Evolutionary conservation across 2,329 filamentous ascomycete genomes (phyloP).

Genomic region (Balansia obtecta): DNA sequence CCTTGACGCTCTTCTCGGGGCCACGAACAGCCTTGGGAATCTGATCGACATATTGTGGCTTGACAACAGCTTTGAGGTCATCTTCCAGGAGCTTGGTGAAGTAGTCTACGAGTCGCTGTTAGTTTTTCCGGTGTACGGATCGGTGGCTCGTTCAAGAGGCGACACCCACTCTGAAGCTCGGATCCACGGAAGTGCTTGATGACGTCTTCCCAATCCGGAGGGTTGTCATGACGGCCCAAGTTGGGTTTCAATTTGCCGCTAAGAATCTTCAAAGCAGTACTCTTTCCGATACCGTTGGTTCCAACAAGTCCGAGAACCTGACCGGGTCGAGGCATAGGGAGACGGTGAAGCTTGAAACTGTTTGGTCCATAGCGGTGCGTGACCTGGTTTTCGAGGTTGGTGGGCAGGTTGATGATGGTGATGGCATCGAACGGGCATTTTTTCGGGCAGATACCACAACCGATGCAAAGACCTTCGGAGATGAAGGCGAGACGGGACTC

Average conservation of each 20-base stretch:
- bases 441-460: slow-evolving; percentile 98
- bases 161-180: slow-evolving; percentile 74
- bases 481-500: slow-evolving; percentile 95
- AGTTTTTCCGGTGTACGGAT: neutral
- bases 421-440: slow-evolving; percentile 98
- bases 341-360: slow-evolving; percentile 97
- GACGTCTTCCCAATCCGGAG: slow-evolving; percentile 98
- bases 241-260: slow-evolving; percentile 98
- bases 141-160: neutral
- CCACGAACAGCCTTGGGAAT: slow-evolving; percentile 86
- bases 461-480: slow-evolving; percentile 89
- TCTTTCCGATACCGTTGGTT: slow-evolving; percentile 99
- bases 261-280: slow-evolving; percentile 97
- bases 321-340: slow-evolving; percentile 90
- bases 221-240: slow-evolving; percentile 86
- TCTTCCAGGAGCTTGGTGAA: slow-evolving; percentile 98
- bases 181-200: slow-evolving; percentile 97
- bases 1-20: slow-evolving; percentile 65
- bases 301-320: slow-evolving; percentile 94
- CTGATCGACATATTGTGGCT: slow-evolving; percentile 98
- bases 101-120: slow-evolving; percentile 49
- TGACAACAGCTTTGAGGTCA: slow-evolving; percentile 92
- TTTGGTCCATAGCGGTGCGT: slow-evolving; percentile 98
- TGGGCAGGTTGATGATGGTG: slow-evolving; percentile 99
- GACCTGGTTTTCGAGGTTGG: slow-evolving; percentile 95